A percentile compares a stretch with the other conserved stretches of the same genome.
Conservation (phyloP, 441 rosid species). For the Biscutella auriculata region DNA sequence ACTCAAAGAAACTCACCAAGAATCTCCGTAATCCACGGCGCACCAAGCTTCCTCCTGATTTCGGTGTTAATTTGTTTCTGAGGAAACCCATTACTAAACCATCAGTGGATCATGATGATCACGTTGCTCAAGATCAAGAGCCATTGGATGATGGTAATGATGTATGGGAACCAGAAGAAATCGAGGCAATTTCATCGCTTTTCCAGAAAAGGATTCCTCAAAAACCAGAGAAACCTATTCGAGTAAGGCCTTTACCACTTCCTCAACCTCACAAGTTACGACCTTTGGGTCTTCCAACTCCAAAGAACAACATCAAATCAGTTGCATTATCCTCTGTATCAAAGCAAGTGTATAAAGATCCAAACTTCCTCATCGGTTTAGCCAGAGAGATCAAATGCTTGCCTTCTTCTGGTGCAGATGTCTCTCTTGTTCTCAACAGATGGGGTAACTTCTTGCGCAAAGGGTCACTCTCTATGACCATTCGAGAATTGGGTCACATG, state of each 20-base stretch:
- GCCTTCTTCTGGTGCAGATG: conserved; percentile 36
- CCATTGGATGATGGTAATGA: background rate
- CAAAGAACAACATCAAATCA: conserved; percentile 29
- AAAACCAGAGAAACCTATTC: conserved; percentile 41
- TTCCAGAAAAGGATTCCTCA: conserved; percentile 72
- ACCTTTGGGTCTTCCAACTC: conserved; percentile 52
- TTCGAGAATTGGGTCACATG: conserved; percentile 68
- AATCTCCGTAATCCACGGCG: conserved; percentile 57
- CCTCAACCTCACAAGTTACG: conserved; percentile 72
- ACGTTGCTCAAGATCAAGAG: conserved; percentile 12
- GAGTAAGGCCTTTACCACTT: conserved; percentile 74
- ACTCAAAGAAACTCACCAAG: conserved; percentile 35
- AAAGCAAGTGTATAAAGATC: conserved; percentile 41
- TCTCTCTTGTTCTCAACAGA: conserved; percentile 40
- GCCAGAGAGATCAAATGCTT: conserved; percentile 61
- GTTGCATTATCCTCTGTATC: conserved; percentile 22
- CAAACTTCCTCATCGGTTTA: conserved; percentile 44
- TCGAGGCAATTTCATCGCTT: conserved; percentile 71
- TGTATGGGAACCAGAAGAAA: conserved; percentile 58
- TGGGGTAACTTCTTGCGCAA: conserved; percentile 52
- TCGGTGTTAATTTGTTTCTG: conserved; percentile 67
- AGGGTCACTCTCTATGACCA: conserved; percentile 58
- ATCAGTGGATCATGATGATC: background rate
- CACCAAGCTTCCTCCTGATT: conserved; percentile 65
- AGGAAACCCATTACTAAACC: conserved; percentile 34